Conservation (phyloP, 345 rosid genomes). For the Aethionema arabicum region DNA sequence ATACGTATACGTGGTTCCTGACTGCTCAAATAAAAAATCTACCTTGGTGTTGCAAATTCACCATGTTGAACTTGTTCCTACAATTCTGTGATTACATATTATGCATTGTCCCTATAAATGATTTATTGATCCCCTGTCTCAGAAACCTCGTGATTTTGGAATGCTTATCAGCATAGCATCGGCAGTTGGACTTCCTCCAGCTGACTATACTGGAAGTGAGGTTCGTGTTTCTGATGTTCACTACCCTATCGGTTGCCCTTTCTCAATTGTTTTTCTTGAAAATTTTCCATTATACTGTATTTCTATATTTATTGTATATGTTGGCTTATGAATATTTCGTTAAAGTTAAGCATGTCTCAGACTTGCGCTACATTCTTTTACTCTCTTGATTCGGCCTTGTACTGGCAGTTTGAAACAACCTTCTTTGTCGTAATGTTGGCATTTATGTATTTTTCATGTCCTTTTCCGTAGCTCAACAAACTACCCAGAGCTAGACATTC, state of each 20-base stretch:
- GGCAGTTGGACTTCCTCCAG: conserved; percentile 57
- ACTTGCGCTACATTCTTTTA: background rate
- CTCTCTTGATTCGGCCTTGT: conserved; percentile 3
- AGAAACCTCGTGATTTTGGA: conserved; percentile 67
- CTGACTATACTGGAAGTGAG: conserved; percentile 54
- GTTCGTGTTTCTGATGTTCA: conserved; percentile 42
- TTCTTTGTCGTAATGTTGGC: background rate
- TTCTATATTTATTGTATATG: background rate
- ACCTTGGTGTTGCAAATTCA: background rate
- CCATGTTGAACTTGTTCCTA: background rate
- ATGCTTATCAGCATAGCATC: conserved; percentile 58
- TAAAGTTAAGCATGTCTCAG: conserved; percentile 17
- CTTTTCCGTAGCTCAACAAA: conserved; percentile 13
- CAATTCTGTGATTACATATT: background rate
- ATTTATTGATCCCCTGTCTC: conserved; percentile 28
- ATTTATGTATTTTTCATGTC: background rate
- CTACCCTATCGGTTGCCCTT: conserved; percentile 9
- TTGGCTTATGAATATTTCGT: conserved; percentile 18
- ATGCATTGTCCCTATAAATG: background rate
- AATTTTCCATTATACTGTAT: conserved; percentile 2
- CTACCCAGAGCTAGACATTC: conserved; percentile 10
- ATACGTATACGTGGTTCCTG: conserved; percentile 4
- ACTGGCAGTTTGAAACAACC: conserved; percentile 3
- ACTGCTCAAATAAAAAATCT: conserved; percentile 5
- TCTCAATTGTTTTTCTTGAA: conserved; percentile 1